Conservation (phyloP, 2,329 filamentous ascomycete genomes). For the Penicillium sp. region DNA sequence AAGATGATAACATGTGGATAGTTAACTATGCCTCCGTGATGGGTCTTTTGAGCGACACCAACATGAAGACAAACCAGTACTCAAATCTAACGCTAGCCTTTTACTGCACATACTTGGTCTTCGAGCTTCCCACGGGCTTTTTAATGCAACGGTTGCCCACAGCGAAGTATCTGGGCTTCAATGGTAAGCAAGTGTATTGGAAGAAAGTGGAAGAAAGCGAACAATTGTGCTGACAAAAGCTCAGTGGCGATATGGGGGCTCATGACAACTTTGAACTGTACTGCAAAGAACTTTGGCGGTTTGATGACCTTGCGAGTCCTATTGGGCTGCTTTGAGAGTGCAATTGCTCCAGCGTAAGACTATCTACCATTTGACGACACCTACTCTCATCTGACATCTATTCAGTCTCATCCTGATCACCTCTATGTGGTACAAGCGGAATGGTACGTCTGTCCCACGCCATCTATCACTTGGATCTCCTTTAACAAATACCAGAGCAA, state of each 20-base stretch:
- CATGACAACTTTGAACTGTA: slow-evolving; percentile 50
- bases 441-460: slow-evolving; percentile 17
- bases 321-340: slow-evolving; percentile 56
- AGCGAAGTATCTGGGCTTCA: slow-evolving; percentile 53
- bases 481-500: slow-evolving; percentile 48
- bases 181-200: slow-evolving; percentile 24
- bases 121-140: slow-evolving; percentile 59
- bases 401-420: slow-evolving; percentile 54
- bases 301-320: slow-evolving; percentile 53
- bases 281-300: slow-evolving; percentile 52
- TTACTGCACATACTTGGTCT: slow-evolving; percentile 59
- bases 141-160: slow-evolving; percentile 56
- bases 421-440: slow-evolving; percentile 55
- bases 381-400: slow-evolving; percentile 1
- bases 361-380: not conserved
- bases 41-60: slow-evolving; percentile 56
- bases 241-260: slow-evolving; percentile 46
- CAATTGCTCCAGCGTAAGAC: slow-evolving; percentile 50
- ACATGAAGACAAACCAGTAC: slow-evolving; percentile 58
- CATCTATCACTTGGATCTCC: not conserved
- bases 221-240: slow-evolving; percentile 23
- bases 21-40: slow-evolving; percentile 58
- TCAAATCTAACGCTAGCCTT: slow-evolving; percentile 60
- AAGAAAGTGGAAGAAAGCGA: not conserved
- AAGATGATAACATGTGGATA: slow-evolving; percentile 21